A percentile compares a stretch with the other conserved stretches of the same genome.
Conservation (phyloP, 768 basidiomycete genomes). For the Gymnopilus junonius region DNA sequence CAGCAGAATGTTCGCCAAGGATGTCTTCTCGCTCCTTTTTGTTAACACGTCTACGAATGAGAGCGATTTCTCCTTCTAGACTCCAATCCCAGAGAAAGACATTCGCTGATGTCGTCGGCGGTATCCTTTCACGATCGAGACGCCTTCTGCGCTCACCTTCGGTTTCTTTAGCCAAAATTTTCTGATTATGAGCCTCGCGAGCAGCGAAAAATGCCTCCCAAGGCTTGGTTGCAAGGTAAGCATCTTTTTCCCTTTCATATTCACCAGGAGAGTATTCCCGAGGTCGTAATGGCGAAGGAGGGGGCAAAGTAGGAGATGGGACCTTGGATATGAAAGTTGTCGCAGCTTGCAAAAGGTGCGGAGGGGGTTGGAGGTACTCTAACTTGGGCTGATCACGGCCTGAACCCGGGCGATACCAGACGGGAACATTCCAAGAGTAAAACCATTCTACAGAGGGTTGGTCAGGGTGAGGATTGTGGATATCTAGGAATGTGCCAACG, state of each 20-base stretch:
- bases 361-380: background rate
- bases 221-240: background rate
- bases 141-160: background rate
- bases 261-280: background rate
- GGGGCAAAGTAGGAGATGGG: background rate
- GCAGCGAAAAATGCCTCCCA: constrained; percentile 8
- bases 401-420: constrained; percentile 14
- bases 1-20: background rate
- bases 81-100: constrained; percentile 16
- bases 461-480: background rate
- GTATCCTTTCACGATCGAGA: background rate
- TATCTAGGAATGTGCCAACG: constrained; percentile 1
- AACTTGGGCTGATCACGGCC: background rate
- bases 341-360: background rate
- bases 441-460: constrained; percentile 6
- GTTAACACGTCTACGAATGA: background rate
- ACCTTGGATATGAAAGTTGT: background rate
- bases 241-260: background rate
- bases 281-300: background rate
- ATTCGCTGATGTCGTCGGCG: background rate
- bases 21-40: background rate
- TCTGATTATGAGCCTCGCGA: background rate
- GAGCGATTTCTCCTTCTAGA: background rate
- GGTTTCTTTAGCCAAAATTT: background rate
- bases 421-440: constrained; percentile 1